phyloP scores from a whole-genome alignment of 1,284 basidiomycete species.

The Malassezia equina region DNA sequence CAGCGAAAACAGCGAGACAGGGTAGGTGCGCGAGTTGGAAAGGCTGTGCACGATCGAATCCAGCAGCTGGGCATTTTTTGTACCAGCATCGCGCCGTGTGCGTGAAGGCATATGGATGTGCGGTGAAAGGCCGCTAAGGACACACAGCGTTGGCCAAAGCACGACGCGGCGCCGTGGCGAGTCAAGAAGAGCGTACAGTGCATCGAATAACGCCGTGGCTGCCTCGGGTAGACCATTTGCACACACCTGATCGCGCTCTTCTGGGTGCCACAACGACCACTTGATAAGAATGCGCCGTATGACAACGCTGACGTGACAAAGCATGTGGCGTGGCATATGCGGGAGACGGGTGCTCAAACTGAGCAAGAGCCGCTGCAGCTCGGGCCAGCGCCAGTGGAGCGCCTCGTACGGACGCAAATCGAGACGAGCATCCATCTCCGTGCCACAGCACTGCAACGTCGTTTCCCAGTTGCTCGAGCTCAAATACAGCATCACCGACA shows the following conservation, averaged over 20 bases:
- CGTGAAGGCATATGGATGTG: background rate
- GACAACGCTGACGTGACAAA: background rate
- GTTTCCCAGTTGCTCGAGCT: slow-evolving; percentile 2
- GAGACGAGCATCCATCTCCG: background rate
- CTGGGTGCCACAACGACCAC: slow-evolving; percentile 1
- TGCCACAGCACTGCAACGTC: background rate
- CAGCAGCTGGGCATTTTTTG: background rate
- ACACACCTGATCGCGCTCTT: background rate
- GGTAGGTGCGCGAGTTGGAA: background rate
- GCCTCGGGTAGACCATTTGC: background rate
- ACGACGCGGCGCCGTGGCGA: background rate
- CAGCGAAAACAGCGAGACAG: background rate
- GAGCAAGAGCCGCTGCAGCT: background rate
- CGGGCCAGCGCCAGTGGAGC: background rate
- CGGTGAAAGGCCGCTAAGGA: background rate
- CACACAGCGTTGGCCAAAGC: slow-evolving; percentile 10
- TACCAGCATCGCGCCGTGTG: background rate
- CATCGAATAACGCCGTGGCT: background rate
- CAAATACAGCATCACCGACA: background rate
- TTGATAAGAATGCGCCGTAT: slow-evolving; percentile 1
- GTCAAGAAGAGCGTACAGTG: background rate
- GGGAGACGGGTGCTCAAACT: background rate
- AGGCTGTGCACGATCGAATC: slow-evolving; percentile 6
- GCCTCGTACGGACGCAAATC: slow-evolving; percentile 1
- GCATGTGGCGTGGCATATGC: background rate